These are phyloP conservation scores for Nicotiana rustica DNA, from an alignment of 305 asterid species.

Conservation along the genomic window DNA sequence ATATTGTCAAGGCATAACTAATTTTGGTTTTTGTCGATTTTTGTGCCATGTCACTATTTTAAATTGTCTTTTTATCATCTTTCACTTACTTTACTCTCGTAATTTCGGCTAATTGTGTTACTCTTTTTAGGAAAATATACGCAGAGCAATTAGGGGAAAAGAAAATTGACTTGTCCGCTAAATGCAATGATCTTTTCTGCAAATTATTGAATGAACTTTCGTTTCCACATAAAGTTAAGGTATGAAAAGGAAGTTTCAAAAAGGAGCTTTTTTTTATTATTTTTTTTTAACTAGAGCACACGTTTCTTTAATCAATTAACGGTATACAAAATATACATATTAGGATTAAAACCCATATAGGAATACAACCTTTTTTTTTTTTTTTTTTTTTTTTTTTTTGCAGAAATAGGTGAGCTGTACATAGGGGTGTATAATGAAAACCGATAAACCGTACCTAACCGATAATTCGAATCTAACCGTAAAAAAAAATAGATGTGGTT, in stretches of 20 bases:
- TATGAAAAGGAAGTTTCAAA: background rate
- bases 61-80: background rate
- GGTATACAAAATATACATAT: background rate
- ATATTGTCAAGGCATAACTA: background rate
- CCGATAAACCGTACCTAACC: too few species aligned
- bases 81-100: background rate
- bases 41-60: background rate
- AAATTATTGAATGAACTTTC: background rate
- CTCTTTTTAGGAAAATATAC: background rate
- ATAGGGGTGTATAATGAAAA: too few species aligned
- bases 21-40: background rate
- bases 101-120: background rate
- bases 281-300: background rate
- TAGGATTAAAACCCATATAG: background rate
- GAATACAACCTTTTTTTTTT: too few species aligned
- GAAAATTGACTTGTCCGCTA: slow-evolving; percentile 27
- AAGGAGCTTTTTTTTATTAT: background rate
- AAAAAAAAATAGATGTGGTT: too few species aligned
- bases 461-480: too few species aligned
- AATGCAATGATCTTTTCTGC: background rate
- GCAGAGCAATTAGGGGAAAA: background rate
- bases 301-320: background rate
- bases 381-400: too few species aligned
- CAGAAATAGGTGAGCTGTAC: too few species aligned
- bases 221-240: slow-evolving; percentile 16